phyloP scores from a whole-genome alignment of 2,329 filamentous ascomycete species.

The Neodidymelliopsis sp. region DNA sequence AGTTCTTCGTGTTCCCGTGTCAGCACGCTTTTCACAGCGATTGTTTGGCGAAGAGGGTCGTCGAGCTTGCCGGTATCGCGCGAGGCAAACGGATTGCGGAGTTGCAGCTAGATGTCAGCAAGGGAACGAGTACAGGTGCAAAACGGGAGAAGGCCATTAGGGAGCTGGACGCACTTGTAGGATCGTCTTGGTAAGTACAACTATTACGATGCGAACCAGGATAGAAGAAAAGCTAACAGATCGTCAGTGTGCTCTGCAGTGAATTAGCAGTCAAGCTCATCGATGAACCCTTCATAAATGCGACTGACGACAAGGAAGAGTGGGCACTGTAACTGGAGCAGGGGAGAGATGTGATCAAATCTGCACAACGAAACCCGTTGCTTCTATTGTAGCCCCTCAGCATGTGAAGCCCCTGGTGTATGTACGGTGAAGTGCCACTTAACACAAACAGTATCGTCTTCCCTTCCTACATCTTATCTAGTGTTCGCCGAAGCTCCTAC shows the following conservation, averaged over 20 bases:
- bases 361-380: no score
- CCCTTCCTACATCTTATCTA: no score
- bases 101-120: slow-evolving; percentile 82
- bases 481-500: no score
- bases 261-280: slow-evolving; percentile 94
- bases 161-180: slow-evolving; percentile 91
- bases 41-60: slow-evolving; percentile 84
- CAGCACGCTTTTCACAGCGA: slow-evolving; percentile 98
- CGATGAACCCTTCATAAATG: slow-evolving; percentile 86
- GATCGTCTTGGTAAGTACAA: slow-evolving; percentile 77
- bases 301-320: slow-evolving; percentile 76
- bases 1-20: slow-evolving; percentile 98
- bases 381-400: no score
- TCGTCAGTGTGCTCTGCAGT: slow-evolving; percentile 82
- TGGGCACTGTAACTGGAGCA: slow-evolving; percentile 76
- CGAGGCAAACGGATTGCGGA: slow-evolving; percentile 83
- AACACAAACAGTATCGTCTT: no score
- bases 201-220: neutral
- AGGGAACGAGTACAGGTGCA: slow-evolving; percentile 72
- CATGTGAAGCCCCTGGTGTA: no score
- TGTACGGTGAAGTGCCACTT: no score
- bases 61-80: slow-evolving; percentile 79
- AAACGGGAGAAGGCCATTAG: slow-evolving; percentile 83
- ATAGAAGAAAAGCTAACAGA: slow-evolving; percentile 25
- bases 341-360: no score